Base-by-base conservation (phyloP, 2,329 filamentous ascomycete species). In the Aspergillus tamarii region DNA sequence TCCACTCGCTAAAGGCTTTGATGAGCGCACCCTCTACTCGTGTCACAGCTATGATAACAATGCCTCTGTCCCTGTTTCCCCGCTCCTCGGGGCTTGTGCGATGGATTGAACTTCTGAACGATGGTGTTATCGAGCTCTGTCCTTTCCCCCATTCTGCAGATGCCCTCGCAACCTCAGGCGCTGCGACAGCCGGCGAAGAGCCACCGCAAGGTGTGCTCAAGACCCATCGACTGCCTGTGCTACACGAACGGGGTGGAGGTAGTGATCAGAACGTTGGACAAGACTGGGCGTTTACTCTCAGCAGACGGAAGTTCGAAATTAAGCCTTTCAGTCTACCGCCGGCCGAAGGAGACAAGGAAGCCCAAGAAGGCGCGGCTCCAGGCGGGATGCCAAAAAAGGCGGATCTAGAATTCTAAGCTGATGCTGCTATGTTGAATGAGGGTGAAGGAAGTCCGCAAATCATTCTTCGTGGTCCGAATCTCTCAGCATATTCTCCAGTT, bases 241-340 rank as follows among this genome's bases (percentile, higher is more conserved):
- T 92, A 68, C 92, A 96, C 64, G 94, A 98, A 75, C 92, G 91
- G 69, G 94, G 95, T 1, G 93, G 93, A 2, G 93, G 92, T 16
- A 89, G 88, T 11, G 85, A 86, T 45, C 87, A 87, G 63, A 88
- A 88, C 66, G 85, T 90, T 60, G 89, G 91, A 28, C 92, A 96
- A 73, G 93, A 97, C 78, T 86, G 97, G 78, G 93, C 93, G 5
- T 99, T 99, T 77, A 94, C 89, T 65, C 80, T 99, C 58, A 97
- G 93, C 76, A 85, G 92, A 71, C 89, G 87, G 70, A 94, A 92
- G 58, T 88, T 99, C 69, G 86, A 92, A 45, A 93, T 99, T 67
- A 91, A 90, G 71, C 93, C 93, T 0, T 97, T 93, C 78, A 95
- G 91, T 75, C 82, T 99, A 50, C 95, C 95, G 30, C 95, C 95